A percentile compares a stretch with the other conserved stretches of the same genome.
These are phyloP conservation scores for Termitomyces sp. DNA, from an alignment of 768 basidiomycete species.

Conservation along the genomic window DNA sequence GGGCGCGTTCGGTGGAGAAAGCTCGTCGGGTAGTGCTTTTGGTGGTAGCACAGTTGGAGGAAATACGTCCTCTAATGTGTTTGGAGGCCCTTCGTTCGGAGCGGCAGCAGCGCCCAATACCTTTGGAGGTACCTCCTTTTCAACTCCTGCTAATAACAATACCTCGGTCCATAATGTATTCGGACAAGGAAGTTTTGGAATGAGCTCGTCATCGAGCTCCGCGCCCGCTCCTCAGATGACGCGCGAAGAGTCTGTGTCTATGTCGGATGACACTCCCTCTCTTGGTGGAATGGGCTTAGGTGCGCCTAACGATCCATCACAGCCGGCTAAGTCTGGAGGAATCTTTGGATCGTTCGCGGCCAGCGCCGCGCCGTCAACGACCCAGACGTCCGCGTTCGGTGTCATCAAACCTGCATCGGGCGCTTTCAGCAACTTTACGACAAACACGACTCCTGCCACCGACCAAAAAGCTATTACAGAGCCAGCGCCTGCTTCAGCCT, in stretches of 20 bases:
- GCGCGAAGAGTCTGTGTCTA: slow-evolving; percentile 44
- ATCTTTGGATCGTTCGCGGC: slow-evolving; percentile 32
- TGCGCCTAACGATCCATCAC: slow-evolving; percentile 20
- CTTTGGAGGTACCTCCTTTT: slow-evolving; percentile 16
- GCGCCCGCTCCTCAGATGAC: slow-evolving; percentile 23
- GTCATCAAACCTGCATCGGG: slow-evolving; percentile 34
- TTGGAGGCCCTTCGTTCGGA: slow-evolving; percentile 16
- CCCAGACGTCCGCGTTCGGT: slow-evolving; percentile 20
- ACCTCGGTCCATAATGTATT: slow-evolving; percentile 16
- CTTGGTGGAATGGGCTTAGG: slow-evolving; percentile 21
- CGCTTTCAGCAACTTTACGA: slow-evolving; percentile 33
- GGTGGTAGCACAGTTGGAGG: slow-evolving; percentile 10
- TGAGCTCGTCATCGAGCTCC: slow-evolving; percentile 12
- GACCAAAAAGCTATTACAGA: slow-evolving; percentile 2
- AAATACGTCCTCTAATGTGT: slow-evolving; percentile 16
- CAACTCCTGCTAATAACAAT: slow-evolving; percentile 11
- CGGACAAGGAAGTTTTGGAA: slow-evolving; percentile 22
- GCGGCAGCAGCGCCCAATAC: slow-evolving; percentile 11
- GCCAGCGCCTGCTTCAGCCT: slow-evolving; percentile 1
- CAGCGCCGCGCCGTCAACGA: slow-evolving; percentile 8
- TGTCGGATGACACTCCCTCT: slow-evolving; percentile 34
- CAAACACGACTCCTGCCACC: background rate
- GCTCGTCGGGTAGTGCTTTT: slow-evolving; percentile 16
- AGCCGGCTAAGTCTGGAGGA: slow-evolving; percentile 21
- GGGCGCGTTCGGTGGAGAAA: background rate